Conservation (phyloP, 2,329 filamentous ascomycete genomes). For the Teratosphaeria nubilosa region DNA sequence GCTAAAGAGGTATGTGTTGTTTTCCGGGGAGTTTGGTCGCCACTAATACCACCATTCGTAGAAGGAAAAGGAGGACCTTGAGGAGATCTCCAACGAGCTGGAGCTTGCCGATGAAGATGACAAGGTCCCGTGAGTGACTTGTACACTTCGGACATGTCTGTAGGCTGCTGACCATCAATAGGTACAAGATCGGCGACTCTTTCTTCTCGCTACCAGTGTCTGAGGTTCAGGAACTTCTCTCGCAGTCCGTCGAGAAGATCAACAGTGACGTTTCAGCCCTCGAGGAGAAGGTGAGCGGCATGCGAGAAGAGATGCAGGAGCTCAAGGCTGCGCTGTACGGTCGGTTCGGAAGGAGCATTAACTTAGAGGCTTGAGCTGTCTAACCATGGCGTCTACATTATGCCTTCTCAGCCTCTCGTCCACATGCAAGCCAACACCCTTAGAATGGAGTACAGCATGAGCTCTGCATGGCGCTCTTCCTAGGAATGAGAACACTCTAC, state of each 20-base stretch:
- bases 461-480: not conserved
- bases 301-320: conserved; percentile 78
- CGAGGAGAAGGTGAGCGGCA: conserved; percentile 63
- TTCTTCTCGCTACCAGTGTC: conserved; percentile 79
- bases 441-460: not conserved
- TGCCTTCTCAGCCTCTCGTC: not conserved
- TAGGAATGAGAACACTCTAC: not conserved
- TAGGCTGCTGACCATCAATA: conserved; percentile 29
- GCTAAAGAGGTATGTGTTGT: conserved; percentile 56
- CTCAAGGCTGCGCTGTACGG: conserved; percentile 91
- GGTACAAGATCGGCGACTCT: conserved; percentile 93
- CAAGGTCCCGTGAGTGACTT: conserved; percentile 64
- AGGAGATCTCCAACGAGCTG: conserved; percentile 82
- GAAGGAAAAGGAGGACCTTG: conserved; percentile 98
- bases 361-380: conserved; percentile 59
- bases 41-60: conserved; percentile 29
- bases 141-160: not conserved
- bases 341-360: conserved; percentile 92
- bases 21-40: not conserved
- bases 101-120: conserved; percentile 95
- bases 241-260: conserved; percentile 58
- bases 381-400: not conserved
- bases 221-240: conserved; percentile 79
- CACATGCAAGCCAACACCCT: not conserved
- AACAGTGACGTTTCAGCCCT: conserved; percentile 65